Base-by-base conservation (phyloP, 345 rosid species). In the Sapria himalayana region DNA sequence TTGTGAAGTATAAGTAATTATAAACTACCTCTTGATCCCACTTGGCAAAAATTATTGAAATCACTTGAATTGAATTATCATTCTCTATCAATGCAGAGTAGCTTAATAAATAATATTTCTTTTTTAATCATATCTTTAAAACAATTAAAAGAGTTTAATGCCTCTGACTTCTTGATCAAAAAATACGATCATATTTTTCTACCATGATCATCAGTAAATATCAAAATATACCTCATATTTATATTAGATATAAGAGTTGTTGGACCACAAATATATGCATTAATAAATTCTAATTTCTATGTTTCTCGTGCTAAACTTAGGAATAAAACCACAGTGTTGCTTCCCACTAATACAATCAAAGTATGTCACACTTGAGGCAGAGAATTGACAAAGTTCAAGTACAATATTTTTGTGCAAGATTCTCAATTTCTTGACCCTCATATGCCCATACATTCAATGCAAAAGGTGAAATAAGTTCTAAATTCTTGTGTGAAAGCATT, bases 161-260 rank as follows among this genome's bases (percentile, higher is more conserved):
- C 39, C 8, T 35, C 9, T 12, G 20, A 14, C 37, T 49, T 4
- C 25, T 15, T 7, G 0, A 4, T 38, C 3, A 37, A 2, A 0
- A 48, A 37, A 4, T 22, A 19, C 3, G 11, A 34, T 36, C 37
- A 49, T 25, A 9, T 7, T 27, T 49, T 49, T 3, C 25, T 49
- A 16, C 21, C 37, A 0, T 24, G 19, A 4, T 37, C 13, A 49
- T 37, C 46, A 0, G 39, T 39, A 8, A 49, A 39, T 7, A 35
- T 27, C 0, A 39, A 12, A 4, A 39, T 27, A 16, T 49, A 43
- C 10, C 46, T 37, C 1, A 10, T 39, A n/a, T 37, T 36, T 37
- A 33, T 38, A 0, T 21, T 23, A 19, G 53, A 23, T 2, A n/a
- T 11, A 1, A 37, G 53, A 25, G 1, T 24, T 3, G 29, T 49